phyloP scores from a whole-genome alignment of 768 basidiomycete species.

The Clavaria fumosa region DNA sequence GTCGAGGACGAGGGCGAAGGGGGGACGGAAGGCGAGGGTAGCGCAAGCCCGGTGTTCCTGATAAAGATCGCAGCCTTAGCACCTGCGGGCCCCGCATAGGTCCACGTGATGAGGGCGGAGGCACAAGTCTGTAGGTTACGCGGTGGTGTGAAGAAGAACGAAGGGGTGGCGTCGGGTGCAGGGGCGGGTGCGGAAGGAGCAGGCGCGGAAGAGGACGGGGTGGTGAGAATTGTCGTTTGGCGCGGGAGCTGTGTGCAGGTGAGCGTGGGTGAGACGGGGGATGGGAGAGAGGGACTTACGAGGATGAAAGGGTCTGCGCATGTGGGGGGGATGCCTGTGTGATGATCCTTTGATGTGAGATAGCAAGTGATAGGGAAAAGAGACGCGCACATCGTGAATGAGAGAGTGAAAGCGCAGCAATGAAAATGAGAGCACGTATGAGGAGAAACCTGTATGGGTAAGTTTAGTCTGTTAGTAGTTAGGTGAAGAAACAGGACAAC shows the following conservation, averaged over 20 bases:
- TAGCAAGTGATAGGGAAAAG: too few species aligned
- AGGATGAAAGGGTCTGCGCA: too few species aligned
- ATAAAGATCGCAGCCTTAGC: constrained; percentile 21
- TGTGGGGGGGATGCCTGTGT: too few species aligned
- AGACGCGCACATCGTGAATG: too few species aligned
- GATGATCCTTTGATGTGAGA: too few species aligned
- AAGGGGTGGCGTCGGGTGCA: constrained; percentile 10
- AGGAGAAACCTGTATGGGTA: too few species aligned
- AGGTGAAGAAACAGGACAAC: too few species aligned
- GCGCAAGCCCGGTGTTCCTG: constrained; percentile 22
- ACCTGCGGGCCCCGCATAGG: constrained; percentile 20
- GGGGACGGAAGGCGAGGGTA: constrained; percentile 7
- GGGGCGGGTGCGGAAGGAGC: constrained; percentile 3
- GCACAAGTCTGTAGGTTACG: constrained; percentile 20
- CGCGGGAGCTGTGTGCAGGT: background rate
- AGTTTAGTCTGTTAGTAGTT: too few species aligned
- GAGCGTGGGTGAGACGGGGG: too few species aligned
- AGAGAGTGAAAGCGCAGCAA: too few species aligned
- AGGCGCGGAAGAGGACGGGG: background rate
- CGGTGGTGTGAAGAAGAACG: constrained; percentile 11
- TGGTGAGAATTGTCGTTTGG: background rate
- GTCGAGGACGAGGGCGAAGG: constrained; percentile 21
- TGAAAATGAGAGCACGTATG: too few species aligned
- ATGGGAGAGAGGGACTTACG: too few species aligned
- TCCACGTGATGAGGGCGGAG: constrained; percentile 21